These are phyloP conservation scores for Backusella parvicylindrica DNA, from an alignment of 192 early-diverging fungal genomes.

Conservation along the genomic window DNA sequence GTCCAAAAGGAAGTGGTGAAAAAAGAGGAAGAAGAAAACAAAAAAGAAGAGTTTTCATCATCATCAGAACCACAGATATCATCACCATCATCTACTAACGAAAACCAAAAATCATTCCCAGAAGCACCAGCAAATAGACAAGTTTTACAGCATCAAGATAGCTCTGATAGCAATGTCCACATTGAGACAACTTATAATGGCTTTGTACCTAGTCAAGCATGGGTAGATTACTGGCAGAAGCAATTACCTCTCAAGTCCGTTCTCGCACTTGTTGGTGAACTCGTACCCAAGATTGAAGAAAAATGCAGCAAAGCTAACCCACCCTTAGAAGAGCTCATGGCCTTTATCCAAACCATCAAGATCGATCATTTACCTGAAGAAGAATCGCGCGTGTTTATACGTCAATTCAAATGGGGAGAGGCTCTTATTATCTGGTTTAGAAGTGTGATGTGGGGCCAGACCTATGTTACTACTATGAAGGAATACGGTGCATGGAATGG, in stretches of 20 bases:
- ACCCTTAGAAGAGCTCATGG: constrained; percentile 58
- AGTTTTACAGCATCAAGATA: neutral
- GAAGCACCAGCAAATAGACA: neutral
- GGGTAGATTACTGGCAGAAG: constrained; percentile 67
- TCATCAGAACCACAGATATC: neutral
- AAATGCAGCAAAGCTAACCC: constrained; percentile 56
- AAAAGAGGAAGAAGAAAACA: neutral
- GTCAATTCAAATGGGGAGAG: constrained; percentile 58
- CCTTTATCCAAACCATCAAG: constrained; percentile 39
- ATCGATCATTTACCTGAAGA: constrained; percentile 43
- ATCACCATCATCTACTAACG: neutral
- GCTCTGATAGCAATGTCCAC: neutral
- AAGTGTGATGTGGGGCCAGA: constrained; percentile 66
- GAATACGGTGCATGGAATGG: constrained; percentile 65
- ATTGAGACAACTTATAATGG: constrained; percentile 31
- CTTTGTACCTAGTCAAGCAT: constrained; percentile 67
- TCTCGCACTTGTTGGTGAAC: constrained; percentile 56
- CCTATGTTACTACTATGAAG: constrained; percentile 55
- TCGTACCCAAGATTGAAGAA: constrained; percentile 68
- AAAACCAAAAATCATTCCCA: neutral
- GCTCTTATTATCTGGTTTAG: constrained; percentile 70
- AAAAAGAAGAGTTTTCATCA: neutral
- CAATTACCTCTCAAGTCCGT: constrained; percentile 71
- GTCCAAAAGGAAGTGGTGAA: neutral
- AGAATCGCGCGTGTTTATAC: constrained; percentile 48